These are phyloP conservation scores for Fusarium euwallaceae DNA, from an alignment of 2,329 filamentous ascomycete species.

Conservation along the genomic window DNA sequence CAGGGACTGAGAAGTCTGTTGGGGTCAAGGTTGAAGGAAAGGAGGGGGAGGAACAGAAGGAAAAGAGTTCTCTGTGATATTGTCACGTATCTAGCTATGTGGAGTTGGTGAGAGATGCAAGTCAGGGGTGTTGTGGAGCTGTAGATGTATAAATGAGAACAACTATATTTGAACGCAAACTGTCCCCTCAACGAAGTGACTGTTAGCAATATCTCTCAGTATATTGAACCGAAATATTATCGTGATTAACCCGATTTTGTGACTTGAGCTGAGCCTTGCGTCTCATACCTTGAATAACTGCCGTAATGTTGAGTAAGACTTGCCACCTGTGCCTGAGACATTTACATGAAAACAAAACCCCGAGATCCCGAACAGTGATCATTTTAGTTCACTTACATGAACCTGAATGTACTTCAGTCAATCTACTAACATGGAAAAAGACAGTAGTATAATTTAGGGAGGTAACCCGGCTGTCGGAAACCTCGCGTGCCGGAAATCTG, in stretches of 20 bases:
- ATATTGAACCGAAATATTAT: background rate
- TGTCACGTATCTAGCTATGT: background rate
- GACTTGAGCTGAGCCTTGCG: background rate
- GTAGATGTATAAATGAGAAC: background rate
- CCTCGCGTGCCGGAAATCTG: conserved; percentile 1
- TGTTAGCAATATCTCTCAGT: background rate
- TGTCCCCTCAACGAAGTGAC: background rate
- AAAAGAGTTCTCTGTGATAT: conserved; percentile 2
- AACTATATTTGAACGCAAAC: background rate
- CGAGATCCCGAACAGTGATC: background rate
- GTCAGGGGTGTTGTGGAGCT: background rate
- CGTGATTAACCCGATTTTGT: background rate
- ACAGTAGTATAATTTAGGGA: background rate
- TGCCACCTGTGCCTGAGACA: background rate
- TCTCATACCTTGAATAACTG: background rate
- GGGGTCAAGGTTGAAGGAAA: background rate
- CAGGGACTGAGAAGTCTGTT: background rate
- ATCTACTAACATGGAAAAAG: background rate
- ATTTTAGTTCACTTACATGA: background rate
- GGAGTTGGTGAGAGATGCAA: background rate
- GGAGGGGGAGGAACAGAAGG: background rate
- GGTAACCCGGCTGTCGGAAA: background rate
- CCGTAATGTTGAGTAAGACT: background rate
- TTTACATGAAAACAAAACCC: background rate
- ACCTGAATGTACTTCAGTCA: background rate